Evolutionary conservation across 371 early-diverging fungal species (phyloP).

Genomic region (Mucor indicus): DNA sequence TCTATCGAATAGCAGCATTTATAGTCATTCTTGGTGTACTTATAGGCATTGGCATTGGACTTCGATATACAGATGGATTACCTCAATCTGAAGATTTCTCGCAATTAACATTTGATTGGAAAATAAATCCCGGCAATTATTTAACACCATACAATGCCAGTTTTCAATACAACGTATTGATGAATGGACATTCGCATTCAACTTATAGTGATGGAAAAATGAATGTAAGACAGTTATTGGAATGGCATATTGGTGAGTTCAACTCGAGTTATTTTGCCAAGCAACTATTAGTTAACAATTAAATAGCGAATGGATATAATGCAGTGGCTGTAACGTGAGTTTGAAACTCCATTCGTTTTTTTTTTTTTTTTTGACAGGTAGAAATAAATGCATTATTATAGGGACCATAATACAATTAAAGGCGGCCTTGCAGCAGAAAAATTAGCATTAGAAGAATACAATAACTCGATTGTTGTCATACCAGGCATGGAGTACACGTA

Average conservation of each 20-base stretch:
- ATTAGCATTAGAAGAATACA: constrained; percentile 53
- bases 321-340: constrained; percentile 63
- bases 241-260: constrained; percentile 60
- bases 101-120: constrained; percentile 55
- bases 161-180: constrained; percentile 59
- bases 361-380: neutral
- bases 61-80: constrained; percentile 35
- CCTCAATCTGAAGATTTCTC: constrained; percentile 34
- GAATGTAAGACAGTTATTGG: constrained; percentile 58
- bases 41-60: constrained; percentile 38
- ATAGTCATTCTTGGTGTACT: constrained; percentile 31
- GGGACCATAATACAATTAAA: constrained; percentile 72
- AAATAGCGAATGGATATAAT: constrained; percentile 70
- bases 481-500: constrained; percentile 73
- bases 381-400: constrained; percentile 6
- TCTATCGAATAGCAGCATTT: constrained; percentile 17
- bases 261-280: neutral
- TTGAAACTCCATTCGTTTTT: neutral
- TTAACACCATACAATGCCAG: constrained; percentile 55
- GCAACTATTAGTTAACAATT: neutral
- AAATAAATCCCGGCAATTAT: constrained; percentile 52
- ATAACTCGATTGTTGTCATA: constrained; percentile 62
- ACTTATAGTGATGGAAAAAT: constrained; percentile 68
- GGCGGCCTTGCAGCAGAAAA: constrained; percentile 66
- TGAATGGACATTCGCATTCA: constrained; percentile 75